phyloP scores from a whole-genome alignment of 2,329 filamentous ascomycete genomes.

The Aspergillus sp. region DNA sequence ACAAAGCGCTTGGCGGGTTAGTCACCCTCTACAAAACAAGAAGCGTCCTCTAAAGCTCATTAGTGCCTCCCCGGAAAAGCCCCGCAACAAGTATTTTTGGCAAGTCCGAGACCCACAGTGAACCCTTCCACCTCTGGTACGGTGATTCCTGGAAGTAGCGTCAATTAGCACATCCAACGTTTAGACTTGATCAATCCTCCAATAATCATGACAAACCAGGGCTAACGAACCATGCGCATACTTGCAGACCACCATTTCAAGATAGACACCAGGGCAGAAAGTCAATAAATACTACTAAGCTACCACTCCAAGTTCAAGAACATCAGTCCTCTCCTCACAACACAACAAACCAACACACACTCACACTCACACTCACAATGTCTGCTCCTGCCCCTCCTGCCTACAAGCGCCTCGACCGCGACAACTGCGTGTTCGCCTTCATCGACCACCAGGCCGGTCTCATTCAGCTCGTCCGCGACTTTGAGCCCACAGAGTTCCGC shows the following conservation, averaged over 20 bases:
- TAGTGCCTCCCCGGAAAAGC: neutral
- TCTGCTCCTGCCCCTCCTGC: neutral
- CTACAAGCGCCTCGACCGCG: neutral
- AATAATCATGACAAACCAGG: neutral
- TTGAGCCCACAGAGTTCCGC: conserved; percentile 3
- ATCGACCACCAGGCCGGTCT: neutral
- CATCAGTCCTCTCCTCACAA: neutral
- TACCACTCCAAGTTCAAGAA: neutral
- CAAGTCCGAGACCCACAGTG: too few relatives aligned
- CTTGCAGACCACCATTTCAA: neutral
- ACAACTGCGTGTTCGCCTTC: neutral
- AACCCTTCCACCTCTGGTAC: too few relatives aligned
- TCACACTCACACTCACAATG: neutral
- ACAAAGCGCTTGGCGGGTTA: neutral
- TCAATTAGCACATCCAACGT: too few relatives aligned
- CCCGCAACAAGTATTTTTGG: neutral
- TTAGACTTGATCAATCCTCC: neutral
- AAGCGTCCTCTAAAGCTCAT: neutral
- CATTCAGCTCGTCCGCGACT: neutral
- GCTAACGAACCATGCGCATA: neutral
- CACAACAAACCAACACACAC: neutral
- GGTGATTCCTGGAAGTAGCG: too few relatives aligned
- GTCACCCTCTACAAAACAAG: neutral
- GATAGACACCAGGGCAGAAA: neutral
- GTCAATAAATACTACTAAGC: neutral